Evolutionary conservation across 176 grass and related monocot genomes (phyloP), one percentile per base, ranked within the genome.

Genomic region (Oryza australiensis): DNA sequence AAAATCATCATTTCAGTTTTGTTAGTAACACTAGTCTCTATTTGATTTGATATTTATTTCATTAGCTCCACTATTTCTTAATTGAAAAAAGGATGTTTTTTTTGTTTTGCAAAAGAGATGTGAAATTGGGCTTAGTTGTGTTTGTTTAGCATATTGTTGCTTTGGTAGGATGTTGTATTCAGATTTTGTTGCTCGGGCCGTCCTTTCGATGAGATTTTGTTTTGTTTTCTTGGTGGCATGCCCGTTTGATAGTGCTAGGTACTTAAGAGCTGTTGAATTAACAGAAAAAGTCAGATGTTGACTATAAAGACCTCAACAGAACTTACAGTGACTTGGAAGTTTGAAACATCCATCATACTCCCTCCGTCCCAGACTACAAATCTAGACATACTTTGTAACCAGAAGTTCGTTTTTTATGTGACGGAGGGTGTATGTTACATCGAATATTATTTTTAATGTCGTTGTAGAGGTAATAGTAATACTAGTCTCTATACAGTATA

Each of bases 151-250:
- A 84, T 69, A 27, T 33, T 15, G 46, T 45, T 75, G 40, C 42
- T 87, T 80, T 83, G 89, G 73, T 92, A 83, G 63, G 73, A 55
- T 2, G 20, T 43, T 77, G 42, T 67, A 82, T 72, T 82, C 55
- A 66, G 41, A 62, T 72, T 85, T 18, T 18, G 3, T 18, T 5
- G 20, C 26, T 70, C n/a, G 0, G 1, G 26, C 22, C 24, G 66
- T 65, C 33, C 38, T 51, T 75, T 76, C 51, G 24, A 20, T 75
- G 71, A 59, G 10, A 59, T 70, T 80, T 73, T 37, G 2, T n/a
- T 55, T 22, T 22, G 51, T n/a, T 81, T 64, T 71, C 53, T 75
- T 75, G 40, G 18, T 80, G 28, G n/a, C 46, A 37, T 84, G 57
- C 24, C 65, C 34, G 10, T 60, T 80, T 73, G 67, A 82, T 65